Conservation (phyloP, 2,329 filamentous ascomycete species). For the Xylariaceae sp. region DNA sequence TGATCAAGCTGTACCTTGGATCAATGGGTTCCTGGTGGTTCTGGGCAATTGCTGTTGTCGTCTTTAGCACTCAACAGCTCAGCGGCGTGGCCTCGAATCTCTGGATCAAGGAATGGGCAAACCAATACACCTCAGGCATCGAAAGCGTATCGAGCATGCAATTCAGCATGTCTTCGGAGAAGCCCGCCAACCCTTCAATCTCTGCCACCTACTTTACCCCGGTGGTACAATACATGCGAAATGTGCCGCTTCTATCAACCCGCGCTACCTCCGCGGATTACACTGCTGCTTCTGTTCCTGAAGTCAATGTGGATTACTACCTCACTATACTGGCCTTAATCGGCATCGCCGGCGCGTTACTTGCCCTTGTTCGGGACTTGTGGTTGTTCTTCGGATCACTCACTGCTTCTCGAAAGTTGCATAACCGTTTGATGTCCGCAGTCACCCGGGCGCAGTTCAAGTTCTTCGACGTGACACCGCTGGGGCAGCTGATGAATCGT, state of each 20-base stretch:
- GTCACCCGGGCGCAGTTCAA: constrained; percentile 90
- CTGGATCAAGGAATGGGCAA: constrained; percentile 95
- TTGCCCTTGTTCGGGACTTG: constrained; percentile 77
- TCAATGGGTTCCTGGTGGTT: constrained; percentile 98
- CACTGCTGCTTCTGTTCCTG: constrained; percentile 30
- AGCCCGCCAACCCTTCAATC: constrained; percentile 29
- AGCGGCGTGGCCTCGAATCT: constrained; percentile 83
- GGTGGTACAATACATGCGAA: constrained; percentile 32
- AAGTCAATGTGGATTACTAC: constrained; percentile 81
- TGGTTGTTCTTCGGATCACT: constrained; percentile 92
- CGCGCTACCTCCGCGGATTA: constrained; percentile 28
- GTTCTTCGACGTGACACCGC: constrained; percentile 94
- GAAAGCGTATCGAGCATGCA: constrained; percentile 19
- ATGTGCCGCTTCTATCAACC: constrained; percentile 16
- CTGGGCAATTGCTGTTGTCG: constrained; percentile 71
- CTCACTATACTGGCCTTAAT: constrained; percentile 77
- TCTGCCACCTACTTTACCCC: constrained; percentile 37
- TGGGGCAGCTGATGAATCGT: constrained; percentile 95
- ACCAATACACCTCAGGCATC: constrained; percentile 62
- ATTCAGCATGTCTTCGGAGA: constrained; percentile 33
- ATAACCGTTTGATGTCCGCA: constrained; percentile 70
- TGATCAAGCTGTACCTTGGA: constrained; percentile 78
- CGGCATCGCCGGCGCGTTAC: constrained; percentile 70
- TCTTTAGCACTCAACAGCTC: constrained; percentile 80
- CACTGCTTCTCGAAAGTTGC: constrained; percentile 79